phyloP scores from a whole-genome alignment of 2,329 filamentous ascomycete genomes.

The Ramularia endophylla region DNA sequence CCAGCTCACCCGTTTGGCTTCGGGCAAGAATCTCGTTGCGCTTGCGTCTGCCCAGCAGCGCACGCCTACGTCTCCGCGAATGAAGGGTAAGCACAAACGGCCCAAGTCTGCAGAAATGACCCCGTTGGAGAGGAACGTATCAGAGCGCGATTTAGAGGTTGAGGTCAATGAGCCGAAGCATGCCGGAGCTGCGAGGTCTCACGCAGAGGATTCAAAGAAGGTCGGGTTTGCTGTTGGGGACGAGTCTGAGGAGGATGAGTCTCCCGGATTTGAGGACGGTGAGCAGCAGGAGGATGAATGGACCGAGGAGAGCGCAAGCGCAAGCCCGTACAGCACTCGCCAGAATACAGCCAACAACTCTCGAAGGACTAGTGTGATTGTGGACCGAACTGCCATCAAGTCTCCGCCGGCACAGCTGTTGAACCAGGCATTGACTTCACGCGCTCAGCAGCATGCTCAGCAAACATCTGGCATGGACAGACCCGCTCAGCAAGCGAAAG shows the following conservation, averaged over 20 bases:
- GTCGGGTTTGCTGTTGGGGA: conserved; percentile 31
- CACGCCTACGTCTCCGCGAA: conserved; percentile 22
- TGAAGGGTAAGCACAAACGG: conserved; percentile 27
- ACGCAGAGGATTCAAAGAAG: conserved; percentile 16
- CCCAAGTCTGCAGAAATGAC: conserved; percentile 27
- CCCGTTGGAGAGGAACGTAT: conserved; percentile 22
- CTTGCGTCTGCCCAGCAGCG: conserved; percentile 14
- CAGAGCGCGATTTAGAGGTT: conserved; percentile 25
- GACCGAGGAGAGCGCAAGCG: conserved; percentile 33
- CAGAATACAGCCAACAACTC: conserved; percentile 33
- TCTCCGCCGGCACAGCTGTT: conserved; percentile 1
- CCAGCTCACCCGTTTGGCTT: conserved; percentile 38
- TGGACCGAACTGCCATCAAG: conserved; percentile 18
- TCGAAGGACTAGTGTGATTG: conserved; percentile 24
- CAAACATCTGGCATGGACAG: no score
- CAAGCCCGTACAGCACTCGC: conserved; percentile 32
- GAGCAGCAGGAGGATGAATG: conserved; percentile 31
- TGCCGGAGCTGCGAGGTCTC: not conserved
- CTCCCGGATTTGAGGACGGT: conserved; percentile 25
- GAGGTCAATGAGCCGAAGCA: conserved; percentile 15
- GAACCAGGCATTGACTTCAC: no score
- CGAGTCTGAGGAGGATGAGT: conserved; percentile 20
- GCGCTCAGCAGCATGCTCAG: no score
- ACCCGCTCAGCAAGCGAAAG: no score
- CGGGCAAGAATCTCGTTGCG: conserved; percentile 33